These are phyloP conservation scores for Apiospora hydei DNA, from an alignment of 2,329 filamentous ascomycete genomes.

Conservation along the genomic window DNA sequence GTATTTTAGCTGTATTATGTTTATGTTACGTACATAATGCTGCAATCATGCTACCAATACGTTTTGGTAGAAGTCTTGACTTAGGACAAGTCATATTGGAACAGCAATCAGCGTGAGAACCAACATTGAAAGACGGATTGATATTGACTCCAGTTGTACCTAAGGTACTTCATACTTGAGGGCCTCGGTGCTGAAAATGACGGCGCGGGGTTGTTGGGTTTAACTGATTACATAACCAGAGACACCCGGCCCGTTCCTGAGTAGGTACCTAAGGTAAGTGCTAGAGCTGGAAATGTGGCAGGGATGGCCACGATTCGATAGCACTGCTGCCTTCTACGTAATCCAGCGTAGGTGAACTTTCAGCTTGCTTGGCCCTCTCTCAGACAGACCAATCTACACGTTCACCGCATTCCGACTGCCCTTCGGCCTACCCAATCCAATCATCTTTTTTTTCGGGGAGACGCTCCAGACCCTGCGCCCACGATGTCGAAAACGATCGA, in stretches of 20 bases:
- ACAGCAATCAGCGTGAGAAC: no score
- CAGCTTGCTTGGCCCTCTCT: constrained; percentile 10
- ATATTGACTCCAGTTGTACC: no score
- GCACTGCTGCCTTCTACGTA: constrained; percentile 20
- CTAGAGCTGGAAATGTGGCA: constrained; percentile 9
- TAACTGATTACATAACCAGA: background rate
- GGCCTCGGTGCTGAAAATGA: background rate
- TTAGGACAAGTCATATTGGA: background rate
- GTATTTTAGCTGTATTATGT: no score
- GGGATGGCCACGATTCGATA: constrained; percentile 11
- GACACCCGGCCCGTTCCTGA: constrained; percentile 5
- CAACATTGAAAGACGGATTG: no score
- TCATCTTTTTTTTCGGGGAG: constrained; percentile 23
- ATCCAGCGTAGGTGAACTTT: constrained; percentile 9
- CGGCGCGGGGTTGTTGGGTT: background rate
- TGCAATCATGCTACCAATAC: background rate
- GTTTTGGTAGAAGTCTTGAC: background rate
- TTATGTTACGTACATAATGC: no score
- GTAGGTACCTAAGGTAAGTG: background rate
- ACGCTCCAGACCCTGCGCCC: background rate
- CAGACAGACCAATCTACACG: constrained; percentile 28
- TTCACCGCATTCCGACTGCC: constrained; percentile 16
- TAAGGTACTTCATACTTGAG: no score
- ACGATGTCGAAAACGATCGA: constrained; percentile 53
- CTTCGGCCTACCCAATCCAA: background rate